Conservation (phyloP, 305 asterid genomes). For the Fraxinus sp. region DNA sequence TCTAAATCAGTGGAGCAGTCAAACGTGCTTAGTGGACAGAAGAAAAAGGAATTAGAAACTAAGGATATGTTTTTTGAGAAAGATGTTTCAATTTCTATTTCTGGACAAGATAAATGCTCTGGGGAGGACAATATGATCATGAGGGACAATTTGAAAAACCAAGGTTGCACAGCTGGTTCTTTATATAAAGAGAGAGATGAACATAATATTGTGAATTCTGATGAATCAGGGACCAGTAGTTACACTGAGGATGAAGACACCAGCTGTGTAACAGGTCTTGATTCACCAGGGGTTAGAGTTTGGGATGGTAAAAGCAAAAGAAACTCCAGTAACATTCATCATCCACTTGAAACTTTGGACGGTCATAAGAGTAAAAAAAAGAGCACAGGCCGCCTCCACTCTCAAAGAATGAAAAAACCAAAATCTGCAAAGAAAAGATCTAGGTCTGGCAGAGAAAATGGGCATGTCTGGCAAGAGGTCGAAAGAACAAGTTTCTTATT, state of each 20-base stretch:
- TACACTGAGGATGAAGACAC: slow-evolving; percentile 75
- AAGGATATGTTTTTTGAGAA: slow-evolving; percentile 21
- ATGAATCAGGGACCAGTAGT: slow-evolving; percentile 74
- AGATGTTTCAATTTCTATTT: slow-evolving; percentile 27
- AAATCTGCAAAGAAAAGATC: slow-evolving; percentile 67
- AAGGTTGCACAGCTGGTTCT: slow-evolving; percentile 24
- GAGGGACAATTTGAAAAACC: slow-evolving; percentile 26
- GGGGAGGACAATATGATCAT: slow-evolving; percentile 20
- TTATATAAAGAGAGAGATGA: slow-evolving; percentile 49
- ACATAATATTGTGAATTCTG: slow-evolving; percentile 39
- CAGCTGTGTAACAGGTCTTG: slow-evolving; percentile 68
- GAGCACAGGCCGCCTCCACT: slow-evolving; percentile 43
- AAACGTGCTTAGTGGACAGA: slow-evolving; percentile 38
- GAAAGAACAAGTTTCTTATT: slow-evolving; percentile 67
- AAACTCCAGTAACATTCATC: slow-evolving; percentile 75
- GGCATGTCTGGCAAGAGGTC: slow-evolving; percentile 79
- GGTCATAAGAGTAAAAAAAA: slow-evolving; percentile 51
- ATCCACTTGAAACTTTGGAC: slow-evolving; percentile 80
- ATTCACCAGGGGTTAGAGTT: slow-evolving; percentile 80
- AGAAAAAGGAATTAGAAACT: slow-evolving; percentile 35
- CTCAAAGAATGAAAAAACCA: slow-evolving; percentile 46
- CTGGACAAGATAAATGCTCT: slow-evolving; percentile 33
- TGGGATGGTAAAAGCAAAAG: slow-evolving; percentile 88
- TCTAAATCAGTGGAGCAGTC: slow-evolving; percentile 48
- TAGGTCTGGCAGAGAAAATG: slow-evolving; percentile 49